These are phyloP conservation scores for Ophiostoma triangulosporum DNA, from an alignment of 2,329 filamentous ascomycete genomes.

Conservation along the genomic window DNA sequence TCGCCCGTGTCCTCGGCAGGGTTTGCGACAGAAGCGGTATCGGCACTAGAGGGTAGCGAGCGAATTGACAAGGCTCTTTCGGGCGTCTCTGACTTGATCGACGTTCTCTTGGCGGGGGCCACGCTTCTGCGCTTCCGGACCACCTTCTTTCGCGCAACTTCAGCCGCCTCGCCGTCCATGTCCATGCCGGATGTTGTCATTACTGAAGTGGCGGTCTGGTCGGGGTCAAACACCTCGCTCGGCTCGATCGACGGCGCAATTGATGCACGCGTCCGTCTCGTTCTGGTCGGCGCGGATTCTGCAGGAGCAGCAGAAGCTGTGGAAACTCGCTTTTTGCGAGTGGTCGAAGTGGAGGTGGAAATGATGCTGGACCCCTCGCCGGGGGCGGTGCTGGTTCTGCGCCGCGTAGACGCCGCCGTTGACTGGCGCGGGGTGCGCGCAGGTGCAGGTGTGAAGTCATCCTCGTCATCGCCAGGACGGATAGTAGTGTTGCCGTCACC, in stretches of 20 bases:
- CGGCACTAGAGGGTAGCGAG: not conserved
- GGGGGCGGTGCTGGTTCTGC: slow-evolving; percentile 29
- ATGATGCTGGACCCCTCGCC: slow-evolving; percentile 15
- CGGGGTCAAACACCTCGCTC: slow-evolving; percentile 46
- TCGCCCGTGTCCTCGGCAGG: slow-evolving; percentile 3
- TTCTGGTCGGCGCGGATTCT: slow-evolving; percentile 23
- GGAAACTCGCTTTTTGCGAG: not conserved
- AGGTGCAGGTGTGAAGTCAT: slow-evolving; percentile 67
- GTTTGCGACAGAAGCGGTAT: not conserved
- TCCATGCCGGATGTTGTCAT: slow-evolving; percentile 8
- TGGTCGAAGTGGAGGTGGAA: not conserved
- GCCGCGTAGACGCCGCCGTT: slow-evolving; percentile 15
- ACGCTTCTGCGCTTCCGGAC: slow-evolving; percentile 55
- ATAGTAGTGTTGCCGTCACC: slow-evolving; percentile 27
- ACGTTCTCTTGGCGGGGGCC: slow-evolving; percentile 20
- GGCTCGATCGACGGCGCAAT: slow-evolving; percentile 19
- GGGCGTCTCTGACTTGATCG: slow-evolving; percentile 21
- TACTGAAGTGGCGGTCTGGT: slow-evolving; percentile 25
- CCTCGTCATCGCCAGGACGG: slow-evolving; percentile 48
- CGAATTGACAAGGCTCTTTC: slow-evolving; percentile 1
- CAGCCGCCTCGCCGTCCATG: slow-evolving; percentile 3
- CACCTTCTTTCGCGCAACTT: slow-evolving; percentile 21
- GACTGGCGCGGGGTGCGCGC: slow-evolving; percentile 33
- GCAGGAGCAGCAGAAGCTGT: slow-evolving; percentile 8
- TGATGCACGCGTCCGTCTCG: slow-evolving; percentile 28